Evolutionary conservation across 305 asterid species (phyloP).

Genomic region (Fraxinus floribunda): DNA sequence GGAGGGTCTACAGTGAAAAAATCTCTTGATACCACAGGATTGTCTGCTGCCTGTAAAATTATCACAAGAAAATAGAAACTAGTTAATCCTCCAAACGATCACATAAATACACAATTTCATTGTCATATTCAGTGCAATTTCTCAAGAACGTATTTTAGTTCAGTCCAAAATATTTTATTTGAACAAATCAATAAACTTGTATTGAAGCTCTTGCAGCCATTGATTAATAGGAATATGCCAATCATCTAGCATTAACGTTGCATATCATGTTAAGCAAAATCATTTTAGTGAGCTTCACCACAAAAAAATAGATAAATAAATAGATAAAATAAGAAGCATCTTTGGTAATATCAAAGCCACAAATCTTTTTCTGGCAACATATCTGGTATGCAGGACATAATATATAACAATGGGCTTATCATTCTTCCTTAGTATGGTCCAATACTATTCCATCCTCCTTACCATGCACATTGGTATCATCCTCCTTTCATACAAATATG

Average conservation of each 20-base stretch:
- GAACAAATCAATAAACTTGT: background rate
- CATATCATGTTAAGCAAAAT: background rate
- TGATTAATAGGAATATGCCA: background rate
- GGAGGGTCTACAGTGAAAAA: conserved; percentile 52
- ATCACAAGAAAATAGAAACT: background rate
- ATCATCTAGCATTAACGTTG: background rate
- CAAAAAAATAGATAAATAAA: background rate
- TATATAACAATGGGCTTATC: too few species aligned
- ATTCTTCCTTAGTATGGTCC: background rate
- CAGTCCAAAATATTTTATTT: background rate
- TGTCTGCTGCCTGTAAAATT: conserved; percentile 56
- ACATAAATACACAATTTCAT: background rate
- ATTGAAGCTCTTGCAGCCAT: background rate
- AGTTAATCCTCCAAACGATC: background rate
- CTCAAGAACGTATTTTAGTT: background rate
- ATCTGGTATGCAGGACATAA: background rate
- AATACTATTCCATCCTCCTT: background rate
- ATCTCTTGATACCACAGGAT: conserved; percentile 55
- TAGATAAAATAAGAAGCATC: background rate
- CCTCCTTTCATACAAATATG: background rate
- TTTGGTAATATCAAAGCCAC: background rate
- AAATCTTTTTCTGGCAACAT: background rate
- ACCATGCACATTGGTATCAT: background rate
- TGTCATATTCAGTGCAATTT: background rate
- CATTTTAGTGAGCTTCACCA: background rate